Evolutionary conservation across 139 green algal species (phyloP).

Genomic region (Coccomyxa sp.): DNA sequence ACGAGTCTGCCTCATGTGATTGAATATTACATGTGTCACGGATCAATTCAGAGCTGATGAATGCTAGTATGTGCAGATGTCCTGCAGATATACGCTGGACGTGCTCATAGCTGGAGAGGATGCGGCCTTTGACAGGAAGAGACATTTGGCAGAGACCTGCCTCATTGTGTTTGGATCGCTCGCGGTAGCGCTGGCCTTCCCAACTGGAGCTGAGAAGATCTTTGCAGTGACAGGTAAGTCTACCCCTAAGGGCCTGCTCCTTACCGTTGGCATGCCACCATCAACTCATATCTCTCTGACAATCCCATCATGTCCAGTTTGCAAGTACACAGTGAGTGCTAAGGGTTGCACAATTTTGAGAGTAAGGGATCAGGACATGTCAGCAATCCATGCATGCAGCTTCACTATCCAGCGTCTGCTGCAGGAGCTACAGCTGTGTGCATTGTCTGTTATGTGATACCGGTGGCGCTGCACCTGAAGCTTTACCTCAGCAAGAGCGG

Average conservation of each 20-base stretch:
- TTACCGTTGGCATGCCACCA: neutral
- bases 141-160: slow-evolving; percentile 44
- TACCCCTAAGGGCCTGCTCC: neutral
- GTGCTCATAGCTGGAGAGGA: slow-evolving; percentile 49
- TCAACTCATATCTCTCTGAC: neutral
- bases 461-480: slow-evolving; percentile 37
- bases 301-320: neutral
- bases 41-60: too few relatives aligned
- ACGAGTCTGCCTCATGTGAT: neutral
- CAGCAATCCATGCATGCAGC: too few relatives aligned
- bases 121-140: slow-evolving; percentile 28
- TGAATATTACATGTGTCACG: too few relatives aligned
- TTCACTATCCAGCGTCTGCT: too few relatives aligned
- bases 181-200: slow-evolving; percentile 39
- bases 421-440: slow-evolving; percentile 34
- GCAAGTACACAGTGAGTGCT: neutral
- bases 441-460: slow-evolving; percentile 44
- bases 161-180: slow-evolving; percentile 25
- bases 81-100: slow-evolving; percentile 49
- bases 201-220: slow-evolving; percentile 42
- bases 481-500: slow-evolving; percentile 15
- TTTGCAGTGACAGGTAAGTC: slow-evolving; percentile 38
- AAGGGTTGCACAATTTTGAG: neutral
- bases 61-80: slow-evolving; percentile 27
- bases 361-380: too few relatives aligned